Conservation (phyloP, 2,329 filamentous ascomycete species). For the Paraphaeosphaeria minitans region DNA sequence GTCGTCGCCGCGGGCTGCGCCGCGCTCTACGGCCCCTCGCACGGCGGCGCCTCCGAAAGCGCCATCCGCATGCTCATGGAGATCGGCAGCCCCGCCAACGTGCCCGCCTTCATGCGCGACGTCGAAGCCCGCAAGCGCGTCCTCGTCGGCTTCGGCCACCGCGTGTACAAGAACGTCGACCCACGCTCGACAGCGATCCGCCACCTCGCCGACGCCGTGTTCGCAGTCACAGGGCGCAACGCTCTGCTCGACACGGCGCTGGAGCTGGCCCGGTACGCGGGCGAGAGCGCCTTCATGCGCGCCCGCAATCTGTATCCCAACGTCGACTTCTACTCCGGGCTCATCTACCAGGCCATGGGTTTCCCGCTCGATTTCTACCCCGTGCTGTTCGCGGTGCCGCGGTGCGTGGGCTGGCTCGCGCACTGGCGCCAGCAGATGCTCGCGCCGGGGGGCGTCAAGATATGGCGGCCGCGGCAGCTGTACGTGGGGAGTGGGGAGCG, state of each 20-base stretch:
- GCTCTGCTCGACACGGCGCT: neutral
- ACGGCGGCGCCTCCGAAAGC: slow-evolving; percentile 5
- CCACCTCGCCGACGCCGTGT: neutral
- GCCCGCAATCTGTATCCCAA: neutral
- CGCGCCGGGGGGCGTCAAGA: neutral
- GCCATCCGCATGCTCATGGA: slow-evolving; percentile 9
- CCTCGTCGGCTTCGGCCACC: slow-evolving; percentile 7
- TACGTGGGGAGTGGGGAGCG: neutral
- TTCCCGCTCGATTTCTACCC: slow-evolving; percentile 6
- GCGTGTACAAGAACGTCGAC: slow-evolving; percentile 5
- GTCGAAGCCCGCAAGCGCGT: slow-evolving; percentile 4
- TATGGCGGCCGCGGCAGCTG: slow-evolving; percentile 1
- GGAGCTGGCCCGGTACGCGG: neutral
- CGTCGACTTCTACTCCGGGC: neutral
- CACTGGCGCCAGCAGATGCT: slow-evolving; percentile 9
- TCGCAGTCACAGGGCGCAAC: neutral
- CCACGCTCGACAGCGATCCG: slow-evolving; percentile 1
- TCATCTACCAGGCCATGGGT: slow-evolving; percentile 1
- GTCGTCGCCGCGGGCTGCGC: neutral
- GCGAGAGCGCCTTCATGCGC: slow-evolving; percentile 3
- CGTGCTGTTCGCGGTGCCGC: slow-evolving; percentile 4
- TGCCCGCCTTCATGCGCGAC: neutral
- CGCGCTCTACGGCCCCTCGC: slow-evolving; percentile 1
- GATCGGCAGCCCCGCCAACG: neutral
- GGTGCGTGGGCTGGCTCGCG: slow-evolving; percentile 2